Conservation (phyloP, 108 stramenopile genomes). For the Licmophora abbreviata region DNA sequence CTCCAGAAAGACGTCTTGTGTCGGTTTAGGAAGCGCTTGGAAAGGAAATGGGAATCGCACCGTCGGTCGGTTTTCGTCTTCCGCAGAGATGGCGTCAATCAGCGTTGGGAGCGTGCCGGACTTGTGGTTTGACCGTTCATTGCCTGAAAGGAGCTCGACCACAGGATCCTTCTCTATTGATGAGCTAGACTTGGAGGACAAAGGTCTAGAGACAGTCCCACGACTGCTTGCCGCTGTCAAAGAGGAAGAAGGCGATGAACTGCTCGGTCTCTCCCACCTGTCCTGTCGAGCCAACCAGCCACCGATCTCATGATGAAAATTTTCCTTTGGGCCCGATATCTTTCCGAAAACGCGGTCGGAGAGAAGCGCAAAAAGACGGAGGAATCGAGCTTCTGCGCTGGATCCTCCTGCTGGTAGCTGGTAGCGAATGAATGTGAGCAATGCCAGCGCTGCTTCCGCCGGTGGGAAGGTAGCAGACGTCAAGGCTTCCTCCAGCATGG, state of each 20-base stretch:
- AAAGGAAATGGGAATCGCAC: slow-evolving; percentile 64
- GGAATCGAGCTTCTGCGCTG: slow-evolving; percentile 65
- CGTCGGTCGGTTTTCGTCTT: slow-evolving; percentile 50
- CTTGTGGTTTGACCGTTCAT: neutral
- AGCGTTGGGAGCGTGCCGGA: slow-evolving; percentile 22
- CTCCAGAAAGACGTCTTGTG: slow-evolving; percentile 31
- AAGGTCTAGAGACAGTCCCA: too few relatives aligned
- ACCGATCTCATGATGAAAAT: slow-evolving; percentile 18
- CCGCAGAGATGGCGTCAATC: slow-evolving; percentile 57
- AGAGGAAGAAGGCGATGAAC: slow-evolving; percentile 1
- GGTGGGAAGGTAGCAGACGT: slow-evolving; percentile 43
- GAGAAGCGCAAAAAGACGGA: slow-evolving; percentile 52
- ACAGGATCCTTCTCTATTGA: slow-evolving; percentile 65
- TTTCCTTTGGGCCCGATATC: slow-evolving; percentile 9
- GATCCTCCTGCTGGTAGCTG: slow-evolving; percentile 72
- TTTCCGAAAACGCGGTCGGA: slow-evolving; percentile 63
- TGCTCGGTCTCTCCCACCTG: slow-evolving; percentile 21
- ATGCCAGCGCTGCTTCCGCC: slow-evolving; percentile 55
- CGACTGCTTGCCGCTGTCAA: neutral
- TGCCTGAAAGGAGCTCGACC: slow-evolving; percentile 56
- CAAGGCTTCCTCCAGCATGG: slow-evolving; percentile 46
- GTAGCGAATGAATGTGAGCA: slow-evolving; percentile 64
- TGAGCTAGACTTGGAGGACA: slow-evolving; percentile 7
- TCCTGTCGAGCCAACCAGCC: slow-evolving; percentile 31
- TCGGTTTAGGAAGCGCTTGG: slow-evolving; percentile 31